A percentile compares a stretch with the other conserved stretches of the same genome.
phyloP scores from a whole-genome alignment of 164 flowering plant genomes.

The Piper betle region DNA sequence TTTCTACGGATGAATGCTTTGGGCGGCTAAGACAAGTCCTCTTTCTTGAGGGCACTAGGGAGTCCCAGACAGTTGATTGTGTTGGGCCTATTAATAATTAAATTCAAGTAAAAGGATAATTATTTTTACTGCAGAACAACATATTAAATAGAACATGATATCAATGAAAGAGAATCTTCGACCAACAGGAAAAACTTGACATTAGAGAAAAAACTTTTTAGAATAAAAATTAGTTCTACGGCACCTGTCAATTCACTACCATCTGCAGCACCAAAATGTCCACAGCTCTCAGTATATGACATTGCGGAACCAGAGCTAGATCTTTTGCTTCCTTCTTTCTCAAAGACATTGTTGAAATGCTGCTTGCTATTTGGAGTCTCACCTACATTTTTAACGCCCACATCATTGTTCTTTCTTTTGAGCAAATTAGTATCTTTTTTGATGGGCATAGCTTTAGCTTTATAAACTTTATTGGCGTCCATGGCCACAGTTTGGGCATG shows the following conservation, averaged over 20 bases:
- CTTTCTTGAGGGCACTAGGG: slow-evolving; percentile 75
- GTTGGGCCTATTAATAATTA: slow-evolving; percentile 47
- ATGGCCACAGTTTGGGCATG: slow-evolving; percentile 69
- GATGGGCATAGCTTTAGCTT: slow-evolving; percentile 36
- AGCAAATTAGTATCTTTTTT: slow-evolving; percentile 53
- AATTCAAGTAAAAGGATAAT: neutral
- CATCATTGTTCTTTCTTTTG: slow-evolving; percentile 32
- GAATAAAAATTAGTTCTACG: neutral
- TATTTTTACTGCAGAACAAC: neutral
- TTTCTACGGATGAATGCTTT: slow-evolving; percentile 73
- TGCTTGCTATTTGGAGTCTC: slow-evolving; percentile 23
- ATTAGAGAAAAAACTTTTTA: neutral
- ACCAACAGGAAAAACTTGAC: neutral
- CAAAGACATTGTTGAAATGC: slow-evolving; percentile 34
- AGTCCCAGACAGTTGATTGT: slow-evolving; percentile 74
- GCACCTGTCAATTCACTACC: slow-evolving; percentile 89
- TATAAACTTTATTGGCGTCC: slow-evolving; percentile 42
- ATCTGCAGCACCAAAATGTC: slow-evolving; percentile 59
- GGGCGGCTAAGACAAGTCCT: slow-evolving; percentile 70
- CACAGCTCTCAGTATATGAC: slow-evolving; percentile 89
- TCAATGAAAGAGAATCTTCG: neutral
- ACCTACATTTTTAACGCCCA: slow-evolving; percentile 20
- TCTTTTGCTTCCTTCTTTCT: slow-evolving; percentile 79
- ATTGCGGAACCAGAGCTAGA: slow-evolving; percentile 96
- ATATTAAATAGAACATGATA: neutral